Percentiles rank a stretch among this genome's conserved stretches.
These are phyloP conservation scores for Emmonsiellopsis sp. DNA, from an alignment of 2,329 filamentous ascomycete genomes.

Conservation along the genomic window DNA sequence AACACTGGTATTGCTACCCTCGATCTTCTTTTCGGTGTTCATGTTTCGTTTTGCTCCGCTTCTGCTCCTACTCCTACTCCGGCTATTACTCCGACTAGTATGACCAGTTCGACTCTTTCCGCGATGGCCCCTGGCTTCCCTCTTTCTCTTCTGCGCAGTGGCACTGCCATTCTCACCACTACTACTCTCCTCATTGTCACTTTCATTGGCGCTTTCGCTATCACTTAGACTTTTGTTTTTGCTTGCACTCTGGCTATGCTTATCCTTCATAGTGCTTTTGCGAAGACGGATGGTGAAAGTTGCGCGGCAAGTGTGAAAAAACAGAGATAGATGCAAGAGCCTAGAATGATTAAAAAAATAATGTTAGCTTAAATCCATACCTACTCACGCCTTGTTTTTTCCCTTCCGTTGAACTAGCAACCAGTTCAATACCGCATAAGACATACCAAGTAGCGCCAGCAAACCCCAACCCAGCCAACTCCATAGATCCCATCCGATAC, in stretches of 20 bases:
- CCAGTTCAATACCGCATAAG: too few species aligned
- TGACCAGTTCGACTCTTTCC: too few species aligned
- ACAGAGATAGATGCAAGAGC: neutral
- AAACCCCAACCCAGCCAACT: conserved; percentile 21
- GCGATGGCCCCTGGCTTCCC: too few species aligned
- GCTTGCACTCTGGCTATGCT: neutral
- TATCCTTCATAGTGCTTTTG: neutral
- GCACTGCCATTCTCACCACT: neutral
- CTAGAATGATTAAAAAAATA: neutral
- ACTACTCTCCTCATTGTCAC: neutral
- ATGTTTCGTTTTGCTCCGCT: too few species aligned
- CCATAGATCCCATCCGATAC: conserved; percentile 20
- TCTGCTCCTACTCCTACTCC: too few species aligned
- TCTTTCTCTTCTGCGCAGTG: too few species aligned
- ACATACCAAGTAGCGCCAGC: conserved; percentile 18
- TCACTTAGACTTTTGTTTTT: neutral
- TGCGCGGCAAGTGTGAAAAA: neutral
- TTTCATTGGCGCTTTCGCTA: neutral
- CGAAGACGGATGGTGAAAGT: neutral
- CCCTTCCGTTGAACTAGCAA: neutral
- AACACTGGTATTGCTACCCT: too few species aligned
- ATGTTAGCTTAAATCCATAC: neutral
- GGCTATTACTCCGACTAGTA: too few species aligned
- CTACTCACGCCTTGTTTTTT: neutral
- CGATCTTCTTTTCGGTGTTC: too few species aligned